These are phyloP conservation scores for Blastocystis sp. DNA, from an alignment of 352 stramenopile genomes.

Conservation along the genomic window DNA sequence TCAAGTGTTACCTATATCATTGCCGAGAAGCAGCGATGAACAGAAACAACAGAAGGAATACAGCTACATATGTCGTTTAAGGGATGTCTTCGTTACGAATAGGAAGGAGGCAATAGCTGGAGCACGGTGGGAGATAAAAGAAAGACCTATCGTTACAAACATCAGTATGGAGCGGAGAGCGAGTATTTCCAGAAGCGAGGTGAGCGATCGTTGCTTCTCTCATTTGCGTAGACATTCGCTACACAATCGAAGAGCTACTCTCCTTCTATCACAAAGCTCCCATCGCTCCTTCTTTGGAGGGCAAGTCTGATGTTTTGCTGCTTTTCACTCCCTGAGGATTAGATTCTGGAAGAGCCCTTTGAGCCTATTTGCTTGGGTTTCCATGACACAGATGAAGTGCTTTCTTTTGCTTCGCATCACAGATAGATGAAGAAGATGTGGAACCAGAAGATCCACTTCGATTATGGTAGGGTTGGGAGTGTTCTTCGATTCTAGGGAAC, in stretches of 20 bases:
- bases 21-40: neutral
- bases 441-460: neutral
- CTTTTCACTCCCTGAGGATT: neutral
- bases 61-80: neutral
- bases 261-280: neutral
- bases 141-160: neutral
- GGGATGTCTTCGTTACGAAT: neutral
- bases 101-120: slow-evolving; percentile 30
- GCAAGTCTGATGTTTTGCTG: neutral
- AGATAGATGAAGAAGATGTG: neutral
- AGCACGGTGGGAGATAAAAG: slow-evolving; percentile 38
- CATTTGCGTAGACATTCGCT: slow-evolving; percentile 37
- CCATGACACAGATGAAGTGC: slow-evolving; percentile 25
- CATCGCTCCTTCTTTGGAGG: slow-evolving; percentile 20
- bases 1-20: too few species aligned
- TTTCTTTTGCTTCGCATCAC: neutral
- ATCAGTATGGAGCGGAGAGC: neutral
- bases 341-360: slow-evolving; percentile 60
- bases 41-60: neutral
- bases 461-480: slow-evolving; percentile 1
- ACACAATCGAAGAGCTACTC: slow-evolving; percentile 33
- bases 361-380: slow-evolving; percentile 28
- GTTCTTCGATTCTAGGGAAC: neutral
- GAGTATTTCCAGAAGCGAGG: neutral
- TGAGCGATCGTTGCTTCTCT: neutral